Percentiles rank a stretch among this genome's conserved stretches.
These are phyloP conservation scores for Candolleomyces eurysporus DNA, from an alignment of 768 basidiomycete genomes.

Conservation along the genomic window DNA sequence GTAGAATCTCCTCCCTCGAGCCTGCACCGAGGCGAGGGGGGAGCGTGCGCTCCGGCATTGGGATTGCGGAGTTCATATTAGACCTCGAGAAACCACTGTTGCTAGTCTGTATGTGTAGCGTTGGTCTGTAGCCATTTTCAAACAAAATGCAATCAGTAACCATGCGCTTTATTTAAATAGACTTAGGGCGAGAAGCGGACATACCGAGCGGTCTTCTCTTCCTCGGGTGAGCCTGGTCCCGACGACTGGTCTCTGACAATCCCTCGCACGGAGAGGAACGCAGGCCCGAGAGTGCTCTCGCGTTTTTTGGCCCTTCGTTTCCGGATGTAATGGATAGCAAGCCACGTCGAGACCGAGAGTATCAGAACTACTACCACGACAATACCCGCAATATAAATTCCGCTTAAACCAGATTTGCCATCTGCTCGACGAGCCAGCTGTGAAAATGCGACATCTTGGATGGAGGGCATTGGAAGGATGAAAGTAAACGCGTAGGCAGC, in stretches of 20 bases:
- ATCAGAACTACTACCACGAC: slow-evolving; percentile 41
- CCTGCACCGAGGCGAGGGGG: slow-evolving; percentile 23
- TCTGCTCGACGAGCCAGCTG: not conserved
- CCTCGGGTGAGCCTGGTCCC: slow-evolving; percentile 5
- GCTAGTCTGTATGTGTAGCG: not conserved
- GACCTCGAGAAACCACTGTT: slow-evolving; percentile 26
- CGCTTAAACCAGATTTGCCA: slow-evolving; percentile 1
- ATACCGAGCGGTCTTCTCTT: slow-evolving; percentile 11
- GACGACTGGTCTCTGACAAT: slow-evolving; percentile 34
- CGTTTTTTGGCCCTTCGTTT: slow-evolving; percentile 35
- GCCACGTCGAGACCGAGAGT: slow-evolving; percentile 39
- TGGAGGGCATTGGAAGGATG: slow-evolving; percentile 5
- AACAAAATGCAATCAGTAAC: not conserved
- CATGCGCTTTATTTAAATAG: not conserved
- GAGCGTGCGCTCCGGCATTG: slow-evolving; percentile 52
- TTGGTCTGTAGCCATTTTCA: not conserved
- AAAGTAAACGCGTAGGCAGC: not conserved
- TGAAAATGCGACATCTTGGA: not conserved
- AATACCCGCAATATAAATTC: slow-evolving; percentile 51
- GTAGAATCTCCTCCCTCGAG: slow-evolving; percentile 40
- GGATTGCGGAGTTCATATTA: slow-evolving; percentile 42
- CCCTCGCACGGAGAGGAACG: slow-evolving; percentile 50
- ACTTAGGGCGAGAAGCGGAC: not conserved
- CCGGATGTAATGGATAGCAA: slow-evolving; percentile 39
- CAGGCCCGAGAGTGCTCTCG: slow-evolving; percentile 35